Percentiles rank a stretch among this genome's conserved stretches.
These are phyloP conservation scores for Ascochyta lentis DNA, from an alignment of 2,329 filamentous ascomycete genomes.

Conservation along the genomic window DNA sequence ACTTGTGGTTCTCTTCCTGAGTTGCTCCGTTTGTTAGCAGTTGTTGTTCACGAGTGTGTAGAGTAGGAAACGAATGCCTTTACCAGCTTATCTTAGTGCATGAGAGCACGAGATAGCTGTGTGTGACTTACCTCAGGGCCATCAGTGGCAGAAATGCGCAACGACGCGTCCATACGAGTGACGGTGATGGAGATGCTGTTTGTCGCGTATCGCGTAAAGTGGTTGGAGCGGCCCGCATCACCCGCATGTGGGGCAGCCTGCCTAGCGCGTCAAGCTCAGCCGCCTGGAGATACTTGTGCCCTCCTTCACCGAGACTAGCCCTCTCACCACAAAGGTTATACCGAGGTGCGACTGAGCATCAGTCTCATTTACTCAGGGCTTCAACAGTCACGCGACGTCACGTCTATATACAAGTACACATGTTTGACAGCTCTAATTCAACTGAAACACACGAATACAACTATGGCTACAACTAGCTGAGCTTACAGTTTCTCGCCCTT, in stretches of 20 bases:
- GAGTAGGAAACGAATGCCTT: neutral
- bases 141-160: conserved; percentile 11
- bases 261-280: neutral
- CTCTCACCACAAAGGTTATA: no score
- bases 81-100: neutral
- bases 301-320: no score
- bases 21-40: conserved; percentile 30
- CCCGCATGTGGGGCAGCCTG: neutral
- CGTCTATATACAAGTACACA: no score
- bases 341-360: neutral
- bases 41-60: neutral
- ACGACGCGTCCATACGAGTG: conserved; percentile 31
- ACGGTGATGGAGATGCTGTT: conserved; percentile 20
- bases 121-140: conserved; percentile 27
- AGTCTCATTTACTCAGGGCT: neutral
- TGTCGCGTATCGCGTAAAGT: conserved; percentile 25
- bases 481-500: conserved; percentile 25
- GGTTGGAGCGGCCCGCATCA: conserved; percentile 19
- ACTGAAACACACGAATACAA: no score
- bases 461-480: neutral
- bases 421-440: no score
- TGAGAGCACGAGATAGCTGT: neutral
- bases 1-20: conserved; percentile 14
- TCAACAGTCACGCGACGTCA: no score
- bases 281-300: no score